Conservation (phyloP, 352 stramenopile genomes). For the Pythium volutum region DNA sequence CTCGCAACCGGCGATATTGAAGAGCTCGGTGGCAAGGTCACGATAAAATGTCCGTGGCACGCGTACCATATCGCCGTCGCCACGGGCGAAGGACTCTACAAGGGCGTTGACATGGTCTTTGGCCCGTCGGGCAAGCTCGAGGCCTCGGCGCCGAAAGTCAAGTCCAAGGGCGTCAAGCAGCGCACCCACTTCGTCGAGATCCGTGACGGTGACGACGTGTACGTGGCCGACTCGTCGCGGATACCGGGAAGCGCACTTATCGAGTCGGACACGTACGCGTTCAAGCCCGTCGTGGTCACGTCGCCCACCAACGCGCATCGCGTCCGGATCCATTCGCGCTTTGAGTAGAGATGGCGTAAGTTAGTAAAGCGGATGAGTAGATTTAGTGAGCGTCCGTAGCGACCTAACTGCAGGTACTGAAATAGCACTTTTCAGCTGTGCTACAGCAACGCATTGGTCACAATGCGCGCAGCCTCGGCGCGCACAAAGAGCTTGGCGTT, state of each 20-base stretch:
- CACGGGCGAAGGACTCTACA: conserved; percentile 83
- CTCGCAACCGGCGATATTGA: conserved; percentile 82
- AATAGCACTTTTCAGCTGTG: too few species aligned
- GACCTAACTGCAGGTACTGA: background rate
- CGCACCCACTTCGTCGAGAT: conserved; percentile 78
- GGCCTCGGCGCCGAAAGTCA: conserved; percentile 51
- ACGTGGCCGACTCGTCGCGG: conserved; percentile 70
- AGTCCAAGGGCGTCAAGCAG: conserved; percentile 85
- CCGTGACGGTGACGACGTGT: conserved; percentile 64
- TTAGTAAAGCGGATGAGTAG: conserved; percentile 1
- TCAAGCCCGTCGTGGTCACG: conserved; percentile 42
- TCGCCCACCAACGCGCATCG: conserved; percentile 28
- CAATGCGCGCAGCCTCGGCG: conserved; percentile 71
- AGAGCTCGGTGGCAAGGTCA: conserved; percentile 71
- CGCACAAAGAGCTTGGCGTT: conserved; percentile 82
- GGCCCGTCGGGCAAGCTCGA: conserved; percentile 43
- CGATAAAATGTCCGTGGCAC: conserved; percentile 85
- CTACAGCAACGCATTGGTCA: conserved; percentile 74
- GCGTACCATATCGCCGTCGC: conserved; percentile 81
- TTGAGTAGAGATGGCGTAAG: conserved; percentile 35
- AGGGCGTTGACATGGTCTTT: conserved; percentile 73
- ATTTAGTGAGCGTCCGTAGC: background rate
- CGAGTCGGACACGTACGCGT: conserved; percentile 76
- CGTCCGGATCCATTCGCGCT: conserved; percentile 68
- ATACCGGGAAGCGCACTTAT: conserved; percentile 48